These are phyloP conservation scores for Ascomycota sp. DNA, from an alignment of 2,329 filamentous ascomycete species.

Conservation along the genomic window DNA sequence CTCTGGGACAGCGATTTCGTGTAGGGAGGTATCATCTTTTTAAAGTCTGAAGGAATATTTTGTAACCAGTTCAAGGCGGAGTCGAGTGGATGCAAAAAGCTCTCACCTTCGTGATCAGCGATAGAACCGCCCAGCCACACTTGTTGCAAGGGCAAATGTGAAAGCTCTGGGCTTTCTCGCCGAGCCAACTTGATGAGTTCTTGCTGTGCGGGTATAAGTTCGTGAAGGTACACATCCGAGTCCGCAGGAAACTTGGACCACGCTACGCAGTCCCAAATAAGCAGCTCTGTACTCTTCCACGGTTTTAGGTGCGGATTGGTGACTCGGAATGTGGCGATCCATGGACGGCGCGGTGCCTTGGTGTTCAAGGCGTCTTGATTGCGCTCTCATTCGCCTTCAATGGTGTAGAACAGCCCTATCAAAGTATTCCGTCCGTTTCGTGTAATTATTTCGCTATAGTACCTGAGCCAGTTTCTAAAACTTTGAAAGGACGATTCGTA, in stretches of 20 bases:
- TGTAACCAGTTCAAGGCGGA: constrained; percentile 18
- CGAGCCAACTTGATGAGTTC: constrained; percentile 19
- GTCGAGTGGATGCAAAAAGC: constrained; percentile 17
- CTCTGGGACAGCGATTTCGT: constrained; percentile 8
- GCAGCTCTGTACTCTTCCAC: constrained; percentile 21
- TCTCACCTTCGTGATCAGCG: constrained; percentile 3
- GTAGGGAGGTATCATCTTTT: constrained; percentile 15
- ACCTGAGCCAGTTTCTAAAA: constrained; percentile 8
- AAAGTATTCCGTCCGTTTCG: constrained; percentile 5
- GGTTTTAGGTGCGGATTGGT: constrained; percentile 13
- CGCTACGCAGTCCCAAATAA: constrained; percentile 31
- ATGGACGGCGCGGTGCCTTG: constrained; percentile 20
- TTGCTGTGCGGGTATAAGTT: constrained; percentile 25
- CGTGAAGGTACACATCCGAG: constrained; percentile 7
- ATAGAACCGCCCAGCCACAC: constrained; percentile 25
- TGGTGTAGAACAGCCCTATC: constrained; percentile 29
- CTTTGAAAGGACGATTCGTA: constrained; percentile 4
- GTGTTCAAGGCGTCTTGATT: constrained; percentile 3
- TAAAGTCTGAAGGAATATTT: constrained; percentile 12
- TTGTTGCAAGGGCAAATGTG: constrained; percentile 12
- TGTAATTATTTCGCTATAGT: constrained; percentile 2
- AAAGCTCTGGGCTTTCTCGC: constrained; percentile 7
- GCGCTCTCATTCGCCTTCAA: constrained; percentile 1
- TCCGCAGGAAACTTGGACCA: constrained; percentile 6
- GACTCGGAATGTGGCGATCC: constrained; percentile 28